A percentile compares a stretch with the other conserved stretches of the same genome.
These are phyloP conservation scores for Trichopus zeylanicus DNA, from an alignment of 116 monocot species.

Conservation along the genomic window DNA sequence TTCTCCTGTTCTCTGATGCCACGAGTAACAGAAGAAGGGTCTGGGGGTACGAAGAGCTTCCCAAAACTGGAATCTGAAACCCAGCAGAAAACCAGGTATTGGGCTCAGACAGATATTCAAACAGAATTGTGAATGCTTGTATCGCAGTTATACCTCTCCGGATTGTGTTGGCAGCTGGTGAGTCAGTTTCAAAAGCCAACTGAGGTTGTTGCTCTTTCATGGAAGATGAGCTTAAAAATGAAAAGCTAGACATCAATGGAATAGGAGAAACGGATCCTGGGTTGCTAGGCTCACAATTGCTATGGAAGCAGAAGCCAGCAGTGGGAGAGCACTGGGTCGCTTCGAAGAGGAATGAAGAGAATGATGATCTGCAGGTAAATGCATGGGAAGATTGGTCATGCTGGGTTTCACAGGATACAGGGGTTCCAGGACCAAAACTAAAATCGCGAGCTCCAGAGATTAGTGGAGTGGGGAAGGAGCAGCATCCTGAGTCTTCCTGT, in stretches of 20 bases:
- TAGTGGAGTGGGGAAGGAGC: slow-evolving; percentile 36
- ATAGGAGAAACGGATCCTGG: slow-evolving; percentile 20
- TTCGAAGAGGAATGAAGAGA: slow-evolving; percentile 36
- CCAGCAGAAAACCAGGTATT: background rate
- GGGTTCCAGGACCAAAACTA: slow-evolving; percentile 51
- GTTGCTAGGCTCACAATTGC: slow-evolving; percentile 13
- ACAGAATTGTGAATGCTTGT: background rate
- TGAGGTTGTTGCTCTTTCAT: slow-evolving; percentile 15
- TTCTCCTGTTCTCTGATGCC: slow-evolving; percentile 5
- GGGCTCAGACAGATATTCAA: background rate
- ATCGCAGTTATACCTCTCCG: slow-evolving; percentile 24
- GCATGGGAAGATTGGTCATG: slow-evolving; percentile 28
- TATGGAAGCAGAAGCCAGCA: slow-evolving; percentile 53
- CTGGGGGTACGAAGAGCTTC: slow-evolving; percentile 13
- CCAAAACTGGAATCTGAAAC: slow-evolving; percentile 31
- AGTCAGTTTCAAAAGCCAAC: slow-evolving; percentile 5
- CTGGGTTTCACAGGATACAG: slow-evolving; percentile 6
- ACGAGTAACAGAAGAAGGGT: background rate
- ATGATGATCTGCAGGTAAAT: slow-evolving; percentile 61
- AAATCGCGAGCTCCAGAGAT: slow-evolving; percentile 31
- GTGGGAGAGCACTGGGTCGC: slow-evolving; percentile 9
- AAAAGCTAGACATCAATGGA: slow-evolving; percentile 42
- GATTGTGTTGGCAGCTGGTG: background rate
- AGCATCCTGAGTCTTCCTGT: slow-evolving; percentile 15
- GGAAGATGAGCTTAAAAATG: slow-evolving; percentile 38